Base-by-base conservation (phyloP, 176 grass and related monocot genomes). In the Oryza punctata region DNA sequence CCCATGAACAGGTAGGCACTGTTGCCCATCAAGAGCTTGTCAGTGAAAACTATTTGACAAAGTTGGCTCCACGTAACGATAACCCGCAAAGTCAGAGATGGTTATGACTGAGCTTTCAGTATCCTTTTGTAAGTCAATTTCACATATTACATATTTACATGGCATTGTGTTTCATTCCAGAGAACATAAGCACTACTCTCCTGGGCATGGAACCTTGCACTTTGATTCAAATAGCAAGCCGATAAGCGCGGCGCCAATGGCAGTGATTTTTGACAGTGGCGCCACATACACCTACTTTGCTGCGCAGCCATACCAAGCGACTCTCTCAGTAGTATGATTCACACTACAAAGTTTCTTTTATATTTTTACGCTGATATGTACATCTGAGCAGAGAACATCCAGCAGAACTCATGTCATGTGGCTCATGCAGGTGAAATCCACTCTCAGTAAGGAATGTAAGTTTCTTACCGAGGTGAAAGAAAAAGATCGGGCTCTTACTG, bases 201-300 rank as follows among this genome's bases (percentile, higher is more conserved):
- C 93, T 19, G 91, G 96, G 26, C 87, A 85, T 11, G 91, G 83
- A 78, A 86, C 54, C 52, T 52, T 99, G 29, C 84, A 76, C 52
- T 99, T 91, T 1, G 89, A 87, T 10, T 54, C 50, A 54, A 19
- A 7, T 54, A 54, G 16, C 50, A 16, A 84, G 46, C 21, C 88
- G 75, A 65, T 76, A 78, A 0, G 83, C 1, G 30, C 84, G 9
- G 95, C 85, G 85, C 86, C 90, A 33, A 93, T 94, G 89, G 89
- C 87, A 67, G 83, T 99, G 26, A 93, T 94, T 19, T 86, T 94
- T 85, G 96, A 99, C 71, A 96, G 85, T 54, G 96, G 93, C 59
- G 94, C 89, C 86, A 94, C 96, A 14, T 99, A 94, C 40, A 92
- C 91, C 24, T 99, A 99, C 81, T 99, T 99, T 71, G 44, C 79